Conservation (phyloP, 2,329 filamentous ascomycete species). For the Penicillium nordicum region DNA sequence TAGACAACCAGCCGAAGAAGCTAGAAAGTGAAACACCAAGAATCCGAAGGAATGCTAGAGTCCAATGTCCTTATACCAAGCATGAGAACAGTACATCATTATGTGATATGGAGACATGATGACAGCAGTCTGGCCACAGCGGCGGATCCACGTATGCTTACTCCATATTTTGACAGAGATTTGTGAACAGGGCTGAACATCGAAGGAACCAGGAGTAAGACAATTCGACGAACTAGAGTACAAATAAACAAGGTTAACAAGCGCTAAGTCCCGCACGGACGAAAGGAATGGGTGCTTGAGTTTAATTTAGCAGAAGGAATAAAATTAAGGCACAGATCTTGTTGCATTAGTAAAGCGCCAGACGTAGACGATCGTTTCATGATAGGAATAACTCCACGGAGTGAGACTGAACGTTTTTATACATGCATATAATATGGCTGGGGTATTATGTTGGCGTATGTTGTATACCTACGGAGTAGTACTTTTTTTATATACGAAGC, state of each 20-base stretch:
- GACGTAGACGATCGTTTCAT: slow-evolving; percentile 1
- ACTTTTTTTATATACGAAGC: not conserved
- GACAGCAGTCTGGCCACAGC: not conserved
- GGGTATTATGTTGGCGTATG: not conserved
- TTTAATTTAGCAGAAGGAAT: not conserved
- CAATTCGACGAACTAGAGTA: not conserved
- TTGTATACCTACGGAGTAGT: too few relatives aligned
- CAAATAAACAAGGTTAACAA: not conserved
- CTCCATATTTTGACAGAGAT: not conserved
- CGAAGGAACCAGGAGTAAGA: not conserved
- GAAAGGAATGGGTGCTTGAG: not conserved
- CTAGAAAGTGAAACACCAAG: not conserved
- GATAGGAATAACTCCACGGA: not conserved
- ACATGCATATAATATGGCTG: not conserved
- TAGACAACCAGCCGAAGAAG: not conserved
- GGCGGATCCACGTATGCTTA: not conserved
- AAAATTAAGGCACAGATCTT: slow-evolving; percentile 1
- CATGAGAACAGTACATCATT: not conserved
- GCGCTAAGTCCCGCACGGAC: not conserved
- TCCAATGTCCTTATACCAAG: not conserved
- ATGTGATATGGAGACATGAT: not conserved
- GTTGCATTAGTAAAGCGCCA: not conserved
- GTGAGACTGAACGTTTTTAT: not conserved
- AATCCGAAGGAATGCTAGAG: not conserved
- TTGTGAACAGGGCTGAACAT: not conserved